Conservation (phyloP, 139 green algal species). For the Coelastrella sp. region DNA sequence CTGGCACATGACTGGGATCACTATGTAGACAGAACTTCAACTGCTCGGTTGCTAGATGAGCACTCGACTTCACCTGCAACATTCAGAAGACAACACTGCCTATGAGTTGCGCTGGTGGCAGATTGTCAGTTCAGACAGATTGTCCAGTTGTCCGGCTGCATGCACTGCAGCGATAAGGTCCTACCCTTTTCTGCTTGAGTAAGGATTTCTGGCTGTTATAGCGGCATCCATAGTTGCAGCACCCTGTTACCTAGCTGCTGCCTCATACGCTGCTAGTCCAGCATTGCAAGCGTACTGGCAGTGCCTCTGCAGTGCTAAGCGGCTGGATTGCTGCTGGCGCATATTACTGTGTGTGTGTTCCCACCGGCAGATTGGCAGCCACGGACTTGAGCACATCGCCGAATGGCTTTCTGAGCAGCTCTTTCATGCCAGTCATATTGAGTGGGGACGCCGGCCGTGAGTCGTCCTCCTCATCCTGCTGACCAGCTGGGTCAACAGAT, state of each 20-base stretch:
- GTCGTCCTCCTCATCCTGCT: neutral
- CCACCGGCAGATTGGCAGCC: neutral
- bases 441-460: neutral
- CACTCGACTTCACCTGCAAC: constrained; percentile 19
- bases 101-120: neutral
- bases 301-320: too few species aligned
- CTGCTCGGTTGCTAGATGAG: constrained; percentile 16
- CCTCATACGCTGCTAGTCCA: too few species aligned
- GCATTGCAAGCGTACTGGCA: too few species aligned
- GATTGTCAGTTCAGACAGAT: too few species aligned
- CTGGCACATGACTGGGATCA: neutral
- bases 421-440: neutral
- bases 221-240: too few species aligned
- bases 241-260: too few species aligned
- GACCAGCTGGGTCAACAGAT: neutral
- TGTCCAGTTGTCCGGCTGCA: too few species aligned
- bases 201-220: neutral
- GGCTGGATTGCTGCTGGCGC: too few species aligned
- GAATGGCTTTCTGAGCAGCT: neutral
- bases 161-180: too few species aligned
- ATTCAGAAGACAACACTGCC: neutral
- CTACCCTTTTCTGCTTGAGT: neutral
- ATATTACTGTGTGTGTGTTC: neutral
- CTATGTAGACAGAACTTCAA: neutral
- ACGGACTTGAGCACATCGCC: neutral